Percentiles rank a stretch among this genome's conserved stretches.
phyloP scores from a whole-genome alignment of 331 rosid species.

The Saraca asoca region DNA sequence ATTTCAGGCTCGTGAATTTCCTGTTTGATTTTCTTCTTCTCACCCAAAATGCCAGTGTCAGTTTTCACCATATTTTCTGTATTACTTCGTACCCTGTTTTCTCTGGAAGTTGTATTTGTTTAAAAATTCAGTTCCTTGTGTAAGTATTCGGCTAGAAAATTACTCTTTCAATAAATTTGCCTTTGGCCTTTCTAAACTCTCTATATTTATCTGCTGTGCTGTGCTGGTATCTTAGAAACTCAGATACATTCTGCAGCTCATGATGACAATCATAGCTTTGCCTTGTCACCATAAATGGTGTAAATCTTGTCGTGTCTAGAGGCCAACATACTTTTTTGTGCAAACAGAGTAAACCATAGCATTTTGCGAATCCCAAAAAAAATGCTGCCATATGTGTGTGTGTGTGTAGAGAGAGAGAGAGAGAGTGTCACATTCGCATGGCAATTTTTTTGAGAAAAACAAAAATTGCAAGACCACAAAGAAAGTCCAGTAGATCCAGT shows the following conservation, averaged over 20 bases:
- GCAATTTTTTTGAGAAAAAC: no score
- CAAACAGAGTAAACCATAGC: neutral
- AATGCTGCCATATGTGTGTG: no score
- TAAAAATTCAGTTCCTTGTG: conserved; percentile 11
- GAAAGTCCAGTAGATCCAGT: no score
- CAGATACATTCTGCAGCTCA: no score
- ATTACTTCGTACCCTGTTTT: conserved; percentile 25
- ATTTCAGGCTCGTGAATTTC: conserved; percentile 51
- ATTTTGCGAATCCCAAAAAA: no score
- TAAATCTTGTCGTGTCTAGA: no score
- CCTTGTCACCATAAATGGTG: no score
- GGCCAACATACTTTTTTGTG: neutral
- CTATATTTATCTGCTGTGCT: conserved; percentile 4
- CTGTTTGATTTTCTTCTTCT: conserved; percentile 35
- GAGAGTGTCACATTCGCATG: no score
- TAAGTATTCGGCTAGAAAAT: neutral
- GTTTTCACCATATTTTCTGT: conserved; percentile 21
- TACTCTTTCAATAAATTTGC: neutral
- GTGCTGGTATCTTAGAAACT: neutral
- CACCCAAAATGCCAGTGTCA: conserved; percentile 1
- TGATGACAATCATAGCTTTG: neutral
- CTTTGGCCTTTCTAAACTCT: conserved; percentile 8
- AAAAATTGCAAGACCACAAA: neutral
- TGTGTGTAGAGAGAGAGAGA: no score
- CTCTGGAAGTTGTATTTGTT: conserved; percentile 15